phyloP scores from a whole-genome alignment of 495 filamentous ascomycete genomes.

The Penicillium simplicissimum region DNA sequence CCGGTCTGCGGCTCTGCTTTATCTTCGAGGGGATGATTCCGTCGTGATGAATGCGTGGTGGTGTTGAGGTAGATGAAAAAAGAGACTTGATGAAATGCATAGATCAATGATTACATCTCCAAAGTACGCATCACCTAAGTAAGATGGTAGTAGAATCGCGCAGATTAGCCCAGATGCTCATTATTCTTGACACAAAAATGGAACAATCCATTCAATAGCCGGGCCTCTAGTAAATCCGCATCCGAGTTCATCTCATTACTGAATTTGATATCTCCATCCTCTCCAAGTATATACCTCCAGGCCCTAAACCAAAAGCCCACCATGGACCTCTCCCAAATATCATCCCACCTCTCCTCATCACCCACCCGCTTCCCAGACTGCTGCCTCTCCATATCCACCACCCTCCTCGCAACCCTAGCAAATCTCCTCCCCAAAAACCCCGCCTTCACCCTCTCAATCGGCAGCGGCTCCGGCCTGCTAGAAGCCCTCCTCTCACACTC shows the following conservation, averaged over 20 bases:
- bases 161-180: neutral
- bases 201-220: neutral
- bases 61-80: conserved; percentile 29
- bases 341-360: conserved; percentile 18
- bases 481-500: conserved; percentile 46
- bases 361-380: conserved; percentile 42
- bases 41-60: conserved; percentile 19
- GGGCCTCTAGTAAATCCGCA: conserved; percentile 8
- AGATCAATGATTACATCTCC: conserved; percentile 26
- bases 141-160: neutral
- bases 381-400: conserved; percentile 50
- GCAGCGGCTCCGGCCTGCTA: conserved; percentile 55
- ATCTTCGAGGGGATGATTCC: conserved; percentile 17
- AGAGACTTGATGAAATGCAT: conserved; percentile 37
- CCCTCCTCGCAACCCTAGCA: conserved; percentile 37
- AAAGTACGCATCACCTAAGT: conserved; percentile 6
- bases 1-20: conserved; percentile 27
- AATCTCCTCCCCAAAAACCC: conserved; percentile 44
- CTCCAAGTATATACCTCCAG: neutral
- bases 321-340: conserved; percentile 35
- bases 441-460: conserved; percentile 50
- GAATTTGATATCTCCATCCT: neutral
- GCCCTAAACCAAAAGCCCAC: neutral
- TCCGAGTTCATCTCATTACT: neutral
- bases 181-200: neutral